Evolutionary conservation across 163 green algal species (phyloP), one percentile per base, ranked within the genome.

Genomic region (Picocystis sp.): DNA sequence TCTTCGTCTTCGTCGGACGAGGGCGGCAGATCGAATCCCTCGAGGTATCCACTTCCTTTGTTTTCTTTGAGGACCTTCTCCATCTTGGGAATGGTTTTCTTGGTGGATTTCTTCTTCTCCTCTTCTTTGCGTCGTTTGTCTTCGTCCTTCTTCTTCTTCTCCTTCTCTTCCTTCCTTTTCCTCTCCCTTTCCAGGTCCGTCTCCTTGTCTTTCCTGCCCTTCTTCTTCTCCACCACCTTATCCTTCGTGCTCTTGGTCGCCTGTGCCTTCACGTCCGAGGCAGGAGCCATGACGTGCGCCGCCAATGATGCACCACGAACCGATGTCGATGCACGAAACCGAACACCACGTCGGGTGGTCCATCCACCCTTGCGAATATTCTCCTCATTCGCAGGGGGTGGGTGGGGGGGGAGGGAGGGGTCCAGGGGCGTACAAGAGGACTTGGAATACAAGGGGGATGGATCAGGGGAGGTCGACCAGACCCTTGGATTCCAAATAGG

Each of bases 21-120:
- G 9, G 72, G 74, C 1, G 82, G 79, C 45, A 89, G 65, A 58
- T 89, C 79, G 23, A 89, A 70, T 19, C 72, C 81, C 2, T 61
- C 79, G 1, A 85, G 49, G 66, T 89, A 91, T 51, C 77, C 73
- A 33, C 69, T 61, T 2, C 12, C 19, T 14, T 57, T 22, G 23
- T 21, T 12, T 47, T 58, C 10, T 52, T 13, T 62, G 35, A 22
- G 8, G 6, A 44, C 15, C 25, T 57, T 22, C 23, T 9, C 3
- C 12, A 14, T 17, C 22, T 41, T 50, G 34, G 22, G 48, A 23
- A 62, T 25, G 35, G 34, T 69, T 25, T 63, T 53, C 34, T 3
- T 57, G 34, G 23, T 57, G 34, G 67, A 56, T 0, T 65, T 38
- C 41, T 76, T 55, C 43, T 72, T 69, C 17, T 55, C 29, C 29